Evolutionary conservation across 2,329 filamentous ascomycete genomes (phyloP).

Genomic region (Fusarium sp.): DNA sequence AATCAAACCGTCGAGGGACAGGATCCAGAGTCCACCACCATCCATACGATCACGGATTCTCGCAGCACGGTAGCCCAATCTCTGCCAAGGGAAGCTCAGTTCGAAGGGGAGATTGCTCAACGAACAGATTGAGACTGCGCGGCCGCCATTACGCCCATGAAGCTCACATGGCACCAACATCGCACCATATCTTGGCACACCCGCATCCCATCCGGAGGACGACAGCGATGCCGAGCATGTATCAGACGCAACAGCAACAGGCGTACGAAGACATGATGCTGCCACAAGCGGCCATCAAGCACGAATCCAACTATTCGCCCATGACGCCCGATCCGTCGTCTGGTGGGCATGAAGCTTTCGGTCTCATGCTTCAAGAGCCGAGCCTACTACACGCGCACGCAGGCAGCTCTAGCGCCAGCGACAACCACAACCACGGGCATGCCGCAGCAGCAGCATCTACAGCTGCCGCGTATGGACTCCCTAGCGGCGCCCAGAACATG

Average conservation of each 20-base stretch:
- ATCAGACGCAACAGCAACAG: constrained; percentile 34
- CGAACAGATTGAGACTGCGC: constrained; percentile 44
- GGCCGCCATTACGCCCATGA: constrained; percentile 38
- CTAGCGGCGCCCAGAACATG: constrained; percentile 33
- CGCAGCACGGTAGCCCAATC: constrained; percentile 42
- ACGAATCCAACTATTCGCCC: constrained; percentile 35
- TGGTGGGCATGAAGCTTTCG: constrained; percentile 26
- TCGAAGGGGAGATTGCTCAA: constrained; percentile 50
- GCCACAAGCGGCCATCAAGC: constrained; percentile 34
- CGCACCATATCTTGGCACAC: constrained; percentile 29
- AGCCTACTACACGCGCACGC: constrained; percentile 32
- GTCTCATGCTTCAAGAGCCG: constrained; percentile 38
- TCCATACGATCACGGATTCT: constrained; percentile 29
- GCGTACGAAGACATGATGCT: constrained; percentile 37
- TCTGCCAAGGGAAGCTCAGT: constrained; percentile 49
- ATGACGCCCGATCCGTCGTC: constrained; percentile 34
- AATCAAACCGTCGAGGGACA: constrained; percentile 45
- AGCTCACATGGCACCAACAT: constrained; percentile 38
- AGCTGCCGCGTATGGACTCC: constrained; percentile 33
- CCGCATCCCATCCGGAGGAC: constrained; percentile 32
- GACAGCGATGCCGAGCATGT: constrained; percentile 39
- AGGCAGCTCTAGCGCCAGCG: constrained; percentile 19
- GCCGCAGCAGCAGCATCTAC: background rate
- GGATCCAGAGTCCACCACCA: constrained; percentile 28
- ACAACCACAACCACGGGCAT: constrained; percentile 7